phyloP scores from a whole-genome alignment of 169 alveolate genomes.

The Plasmodium malariae region DNA sequence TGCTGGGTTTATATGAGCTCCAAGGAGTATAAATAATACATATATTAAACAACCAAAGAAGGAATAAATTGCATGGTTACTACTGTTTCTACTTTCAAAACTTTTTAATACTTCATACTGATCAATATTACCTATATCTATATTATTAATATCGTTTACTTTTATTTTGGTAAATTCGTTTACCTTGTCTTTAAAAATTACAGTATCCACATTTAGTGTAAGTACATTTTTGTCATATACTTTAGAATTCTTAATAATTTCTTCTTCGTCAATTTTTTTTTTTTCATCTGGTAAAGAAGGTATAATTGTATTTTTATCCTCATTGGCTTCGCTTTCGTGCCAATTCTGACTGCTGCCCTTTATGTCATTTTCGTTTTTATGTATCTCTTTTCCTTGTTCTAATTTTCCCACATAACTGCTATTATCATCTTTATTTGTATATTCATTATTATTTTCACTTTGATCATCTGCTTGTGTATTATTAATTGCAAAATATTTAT shows the following conservation, averaged over 20 bases:
- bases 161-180: constrained; percentile 68
- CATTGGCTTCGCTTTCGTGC: background rate
- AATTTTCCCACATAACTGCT: background rate
- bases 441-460: constrained; percentile 7
- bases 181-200: constrained; percentile 48
- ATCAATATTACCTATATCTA: constrained; percentile 33
- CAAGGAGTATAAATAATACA: constrained; percentile 52
- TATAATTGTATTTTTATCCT: background rate
- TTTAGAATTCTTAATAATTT: background rate
- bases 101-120: constrained; percentile 38
- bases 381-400: no score
- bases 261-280: background rate
- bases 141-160: constrained; percentile 57
- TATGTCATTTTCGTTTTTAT: no score
- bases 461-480: background rate
- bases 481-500: no score
- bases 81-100: constrained; percentile 22
- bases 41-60: constrained; percentile 69
- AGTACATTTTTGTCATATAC: constrained; percentile 13
- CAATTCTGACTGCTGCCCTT: no score
- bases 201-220: constrained; percentile 19
- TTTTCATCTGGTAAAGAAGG: background rate
- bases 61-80: constrained; percentile 68
- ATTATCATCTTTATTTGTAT: background rate
- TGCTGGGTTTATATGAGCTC: constrained; percentile 74